Evolutionary conservation across 2,329 filamentous ascomycete species (phyloP), one percentile per base, ranked within the genome.

Genomic region (Cryoendolithus antarcticus): DNA sequence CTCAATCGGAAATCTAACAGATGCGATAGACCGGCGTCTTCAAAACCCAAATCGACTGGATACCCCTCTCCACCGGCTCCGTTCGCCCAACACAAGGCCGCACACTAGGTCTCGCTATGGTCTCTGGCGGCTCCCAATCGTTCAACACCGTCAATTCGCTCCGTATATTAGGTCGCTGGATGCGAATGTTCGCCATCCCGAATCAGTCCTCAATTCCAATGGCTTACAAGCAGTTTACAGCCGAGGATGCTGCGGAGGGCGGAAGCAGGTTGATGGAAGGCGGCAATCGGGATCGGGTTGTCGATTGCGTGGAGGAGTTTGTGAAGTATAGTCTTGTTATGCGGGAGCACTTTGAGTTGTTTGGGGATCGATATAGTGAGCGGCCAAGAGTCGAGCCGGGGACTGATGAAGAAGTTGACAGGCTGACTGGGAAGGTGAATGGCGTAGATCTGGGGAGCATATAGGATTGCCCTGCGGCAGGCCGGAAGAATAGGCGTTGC

Each of bases 1-100:
- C 12, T 33, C 31, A 8, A 33, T 24, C n/a, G 30, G n/a, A 32
- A n/a, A 12, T 12, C 15, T 11, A 15, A 19, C 12, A n/a, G 7
- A 30, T 30, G 11, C 38, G 15, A 10, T 35, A 72, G 65, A 80
- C 76, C 0, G 74, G 69, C 3, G 71, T 80, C 0, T 81, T 81
- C 65, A 80, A 81, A 47, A 77, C 78, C 46, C 75, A 81, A 46
- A 80, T 81, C 35, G 77, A 82, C 55, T 81, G 77, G 77, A 77
- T 81, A 30, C 77, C 77, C 0, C 61, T 82, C 0, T 69, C 63
- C 1, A 71, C 71, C 0, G 75, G 77, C 19, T 72, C 71, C 6
- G 70, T 82, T 0, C 71, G 77, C 0, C 77, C 75, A 0, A 81
- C 77, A 0, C 77, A 82, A 58, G 77, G 77, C 24, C 67, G 76